A percentile compares a stretch with the other conserved stretches of the same genome.
phyloP scores from a whole-genome alignment of 495 filamentous ascomycete species.

The Apiosordaria backusii region DNA sequence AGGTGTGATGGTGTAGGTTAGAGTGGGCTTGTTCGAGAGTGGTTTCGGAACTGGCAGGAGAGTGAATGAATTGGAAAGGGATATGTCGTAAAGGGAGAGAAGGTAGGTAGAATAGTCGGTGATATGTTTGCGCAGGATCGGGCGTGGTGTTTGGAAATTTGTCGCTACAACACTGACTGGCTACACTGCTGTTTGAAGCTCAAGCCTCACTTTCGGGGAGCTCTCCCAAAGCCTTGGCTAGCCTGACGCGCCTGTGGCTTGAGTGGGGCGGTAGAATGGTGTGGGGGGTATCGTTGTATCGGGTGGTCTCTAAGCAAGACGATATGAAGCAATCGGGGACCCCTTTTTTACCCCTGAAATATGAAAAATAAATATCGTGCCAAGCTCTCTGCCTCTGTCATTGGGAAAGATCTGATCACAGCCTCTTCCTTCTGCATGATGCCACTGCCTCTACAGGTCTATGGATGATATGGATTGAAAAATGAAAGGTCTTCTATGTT shows the following conservation, averaged over 20 bases:
- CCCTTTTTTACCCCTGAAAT: background rate
- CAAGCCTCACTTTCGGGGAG: background rate
- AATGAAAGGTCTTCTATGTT: background rate
- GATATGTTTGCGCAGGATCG: background rate
- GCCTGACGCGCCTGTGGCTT: background rate
- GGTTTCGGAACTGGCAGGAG: background rate
- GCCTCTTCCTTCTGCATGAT: background rate
- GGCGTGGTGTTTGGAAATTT: background rate
- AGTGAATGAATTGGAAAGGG: background rate
- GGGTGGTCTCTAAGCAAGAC: background rate
- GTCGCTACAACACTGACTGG: background rate
- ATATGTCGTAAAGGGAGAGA: background rate
- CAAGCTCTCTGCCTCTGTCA: background rate
- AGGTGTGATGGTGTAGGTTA: background rate
- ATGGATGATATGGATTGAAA: background rate
- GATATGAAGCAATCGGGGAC: background rate
- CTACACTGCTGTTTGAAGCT: background rate
- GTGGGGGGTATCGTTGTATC: background rate
- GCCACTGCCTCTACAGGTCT: background rate
- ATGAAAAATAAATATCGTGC: background rate
- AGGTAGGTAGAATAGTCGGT: too few species aligned
- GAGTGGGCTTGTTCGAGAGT: background rate
- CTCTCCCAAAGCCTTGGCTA: background rate
- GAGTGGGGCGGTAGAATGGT: background rate
- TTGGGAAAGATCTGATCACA: background rate